phyloP scores from a whole-genome alignment of 306 rosid genomes.

The Vicia villosa region DNA sequence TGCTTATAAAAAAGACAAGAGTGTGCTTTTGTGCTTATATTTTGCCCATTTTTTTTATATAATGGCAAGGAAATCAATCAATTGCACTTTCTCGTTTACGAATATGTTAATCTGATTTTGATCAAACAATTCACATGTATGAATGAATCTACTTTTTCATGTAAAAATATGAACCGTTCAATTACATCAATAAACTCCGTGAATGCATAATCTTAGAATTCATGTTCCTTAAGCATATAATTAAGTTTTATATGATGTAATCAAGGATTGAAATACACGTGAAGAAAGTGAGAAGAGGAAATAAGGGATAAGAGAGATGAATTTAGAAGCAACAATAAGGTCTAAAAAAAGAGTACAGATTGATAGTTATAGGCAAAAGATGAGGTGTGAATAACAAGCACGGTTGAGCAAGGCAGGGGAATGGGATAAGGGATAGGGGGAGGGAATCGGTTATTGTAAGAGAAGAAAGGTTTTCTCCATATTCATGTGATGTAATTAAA shows the following conservation, averaged over 20 bases:
- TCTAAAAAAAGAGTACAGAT: conserved; percentile 15
- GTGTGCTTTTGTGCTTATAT: not conserved
- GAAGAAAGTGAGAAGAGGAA: conserved; percentile 32
- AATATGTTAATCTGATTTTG: not conserved
- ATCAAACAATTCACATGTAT: not conserved
- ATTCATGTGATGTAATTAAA: conserved; percentile 32
- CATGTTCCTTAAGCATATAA: conserved; percentile 18
- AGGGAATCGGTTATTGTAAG: conserved; percentile 47
- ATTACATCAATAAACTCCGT: not conserved
- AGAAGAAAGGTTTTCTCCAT: conserved; percentile 40
- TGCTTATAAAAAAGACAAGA: too few relatives aligned
- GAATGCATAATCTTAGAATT: not conserved
- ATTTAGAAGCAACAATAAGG: conserved; percentile 41
- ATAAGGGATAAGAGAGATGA: conserved; percentile 30
- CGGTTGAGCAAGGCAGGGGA: conserved; percentile 45
- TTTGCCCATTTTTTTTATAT: not conserved
- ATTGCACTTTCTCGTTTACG: not conserved
- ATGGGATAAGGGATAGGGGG: conserved; percentile 36
- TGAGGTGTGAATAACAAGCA: conserved; percentile 31
- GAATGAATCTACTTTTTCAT: not conserved
- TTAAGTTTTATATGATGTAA: conserved; percentile 20
- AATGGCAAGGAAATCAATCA: not conserved
- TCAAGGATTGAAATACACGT: conserved; percentile 27
- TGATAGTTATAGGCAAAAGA: conserved; percentile 7
- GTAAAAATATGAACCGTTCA: not conserved